phyloP scores from a whole-genome alignment of 1,284 basidiomycete species.

The Volvariella volvacea region DNA sequence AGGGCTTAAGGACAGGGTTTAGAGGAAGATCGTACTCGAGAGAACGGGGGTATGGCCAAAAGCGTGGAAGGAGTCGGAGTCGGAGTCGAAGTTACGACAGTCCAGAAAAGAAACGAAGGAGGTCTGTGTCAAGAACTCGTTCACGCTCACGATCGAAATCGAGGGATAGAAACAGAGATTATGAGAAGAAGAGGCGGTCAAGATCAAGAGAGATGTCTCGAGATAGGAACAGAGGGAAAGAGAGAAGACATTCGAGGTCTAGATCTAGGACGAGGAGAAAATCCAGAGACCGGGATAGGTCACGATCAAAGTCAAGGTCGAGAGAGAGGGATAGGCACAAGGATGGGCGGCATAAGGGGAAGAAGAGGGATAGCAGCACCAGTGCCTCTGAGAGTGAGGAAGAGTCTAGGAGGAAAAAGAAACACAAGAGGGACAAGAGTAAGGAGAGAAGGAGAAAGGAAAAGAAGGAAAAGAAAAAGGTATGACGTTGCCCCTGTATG shows the following conservation, averaged over 20 bases:
- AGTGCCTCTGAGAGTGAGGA: conserved; percentile 31
- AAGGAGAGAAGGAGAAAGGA: conserved; percentile 51
- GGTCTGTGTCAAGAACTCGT: too few relatives aligned
- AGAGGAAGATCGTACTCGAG: too few relatives aligned
- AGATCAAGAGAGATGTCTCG: not conserved
- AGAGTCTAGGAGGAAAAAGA: conserved; percentile 41
- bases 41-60: too few relatives aligned
- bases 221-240: too few relatives aligned
- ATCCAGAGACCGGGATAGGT: conserved; percentile 15
- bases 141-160: too few relatives aligned
- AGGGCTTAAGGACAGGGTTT: too few relatives aligned
- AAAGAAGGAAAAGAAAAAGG: conserved; percentile 65
- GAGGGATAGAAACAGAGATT: too few relatives aligned
- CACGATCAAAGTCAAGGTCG: conserved; percentile 14
- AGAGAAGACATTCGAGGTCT: conserved; percentile 8
- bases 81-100: too few relatives aligned
- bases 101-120: too few relatives aligned
- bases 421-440: conserved; percentile 36
- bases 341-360: conserved; percentile 16
- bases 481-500: conserved; percentile 14
- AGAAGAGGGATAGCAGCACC: conserved; percentile 23
- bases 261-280: conserved; percentile 17
- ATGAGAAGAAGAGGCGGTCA: too few relatives aligned
- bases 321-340: conserved; percentile 18
- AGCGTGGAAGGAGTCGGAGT: too few relatives aligned